Evolutionary conservation across 2,329 filamentous ascomycete species (phyloP).

Genomic region (Cytospora piceicola): DNA sequence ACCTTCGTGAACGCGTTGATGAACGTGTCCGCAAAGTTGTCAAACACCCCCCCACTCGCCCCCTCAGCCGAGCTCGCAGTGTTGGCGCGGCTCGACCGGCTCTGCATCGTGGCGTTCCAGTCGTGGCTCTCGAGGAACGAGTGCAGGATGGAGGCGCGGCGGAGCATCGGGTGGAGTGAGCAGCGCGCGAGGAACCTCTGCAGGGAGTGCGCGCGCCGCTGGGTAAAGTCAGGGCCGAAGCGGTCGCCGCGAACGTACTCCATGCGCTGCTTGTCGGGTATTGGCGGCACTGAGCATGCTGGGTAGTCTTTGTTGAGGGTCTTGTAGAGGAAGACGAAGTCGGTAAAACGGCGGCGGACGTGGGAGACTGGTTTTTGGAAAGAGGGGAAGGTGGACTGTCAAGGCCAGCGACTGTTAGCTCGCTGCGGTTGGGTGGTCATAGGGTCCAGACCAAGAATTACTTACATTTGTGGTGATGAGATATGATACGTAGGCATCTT

Average conservation of each 20-base stretch:
- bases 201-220: constrained; percentile 84
- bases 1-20: constrained; percentile 97
- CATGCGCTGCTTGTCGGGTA: constrained; percentile 99
- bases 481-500: constrained; percentile 96
- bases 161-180: constrained; percentile 84
- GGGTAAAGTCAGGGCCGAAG: constrained; percentile 91
- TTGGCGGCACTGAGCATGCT: constrained; percentile 87
- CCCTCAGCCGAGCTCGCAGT: constrained; percentile 42
- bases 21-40: constrained; percentile 93
- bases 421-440: constrained; percentile 1
- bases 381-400: constrained; percentile 87
- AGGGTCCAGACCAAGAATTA: not conserved
- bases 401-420: constrained; percentile 3
- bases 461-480: constrained; percentile 84
- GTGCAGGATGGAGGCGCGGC: constrained; percentile 79
- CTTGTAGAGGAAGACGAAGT: constrained; percentile 97
- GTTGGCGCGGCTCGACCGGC: constrained; percentile 69
- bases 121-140: constrained; percentile 90
- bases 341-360: constrained; percentile 91
- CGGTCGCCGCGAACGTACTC: constrained; percentile 96
- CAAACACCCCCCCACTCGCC: constrained; percentile 75
- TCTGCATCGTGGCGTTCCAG: constrained; percentile 96
- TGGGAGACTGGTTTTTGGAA: constrained; percentile 82
- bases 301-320: constrained; percentile 85
- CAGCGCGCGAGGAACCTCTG: constrained; percentile 88